phyloP scores from a whole-genome alignment of 2,329 filamentous ascomycete species.

The Rhinocladiella similis region DNA sequence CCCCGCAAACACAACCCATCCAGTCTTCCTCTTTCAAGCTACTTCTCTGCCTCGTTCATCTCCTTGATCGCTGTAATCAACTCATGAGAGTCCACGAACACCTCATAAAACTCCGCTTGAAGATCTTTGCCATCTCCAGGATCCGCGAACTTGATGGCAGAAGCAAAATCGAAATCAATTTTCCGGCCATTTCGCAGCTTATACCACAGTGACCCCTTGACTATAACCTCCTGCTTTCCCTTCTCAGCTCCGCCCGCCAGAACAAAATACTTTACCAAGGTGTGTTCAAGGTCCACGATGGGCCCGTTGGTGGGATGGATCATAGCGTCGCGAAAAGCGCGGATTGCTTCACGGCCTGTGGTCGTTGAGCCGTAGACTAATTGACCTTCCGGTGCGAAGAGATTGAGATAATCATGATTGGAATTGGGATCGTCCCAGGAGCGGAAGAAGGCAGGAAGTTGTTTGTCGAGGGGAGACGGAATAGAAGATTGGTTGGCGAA shows the following conservation, averaged over 20 bases:
- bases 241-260: slow-evolving; percentile 13
- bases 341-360: slow-evolving; percentile 20
- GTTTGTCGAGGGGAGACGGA: slow-evolving; percentile 11
- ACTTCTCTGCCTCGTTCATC: slow-evolving; percentile 14
- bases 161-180: slow-evolving; percentile 19
- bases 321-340: slow-evolving; percentile 17
- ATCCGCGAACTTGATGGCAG: slow-evolving; percentile 12
- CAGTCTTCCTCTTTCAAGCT: neutral
- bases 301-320: slow-evolving; percentile 21
- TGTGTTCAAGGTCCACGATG: slow-evolving; percentile 21
- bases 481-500: slow-evolving; percentile 20
- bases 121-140: slow-evolving; percentile 6
- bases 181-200: slow-evolving; percentile 19
- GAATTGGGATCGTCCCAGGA: slow-evolving; percentile 21
- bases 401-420: slow-evolving; percentile 12
- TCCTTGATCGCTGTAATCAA: slow-evolving; percentile 20
- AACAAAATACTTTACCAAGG: slow-evolving; percentile 17
- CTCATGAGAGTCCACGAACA: slow-evolving; percentile 17
- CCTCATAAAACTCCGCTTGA: slow-evolving; percentile 19
- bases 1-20: slow-evolving; percentile 4
- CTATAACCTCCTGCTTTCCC: slow-evolving; percentile 17
- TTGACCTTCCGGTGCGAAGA: slow-evolving; percentile 17
- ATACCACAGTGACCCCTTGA: slow-evolving; percentile 24
- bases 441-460: slow-evolving; percentile 19
- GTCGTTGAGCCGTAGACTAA: slow-evolving; percentile 15